Conservation (phyloP, 2,329 filamentous ascomycete genomes). For the Diaporthe ampelina region DNA sequence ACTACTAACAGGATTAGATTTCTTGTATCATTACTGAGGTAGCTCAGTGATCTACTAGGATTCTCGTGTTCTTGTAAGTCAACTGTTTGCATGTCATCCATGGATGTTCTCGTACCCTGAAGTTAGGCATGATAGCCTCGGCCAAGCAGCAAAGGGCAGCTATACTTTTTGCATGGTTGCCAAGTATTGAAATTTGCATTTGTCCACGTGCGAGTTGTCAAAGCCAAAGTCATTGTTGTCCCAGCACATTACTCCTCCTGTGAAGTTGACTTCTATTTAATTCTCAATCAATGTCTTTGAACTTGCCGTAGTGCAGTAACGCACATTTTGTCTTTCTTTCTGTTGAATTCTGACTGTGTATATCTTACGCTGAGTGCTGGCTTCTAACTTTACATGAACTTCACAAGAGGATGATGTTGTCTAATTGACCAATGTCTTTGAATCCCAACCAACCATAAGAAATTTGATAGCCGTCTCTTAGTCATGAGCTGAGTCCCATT, state of each 20-base stretch:
- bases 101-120: neutral
- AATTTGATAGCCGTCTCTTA: neutral
- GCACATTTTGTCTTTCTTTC: neutral
- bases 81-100: neutral
- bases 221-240: too few relatives aligned
- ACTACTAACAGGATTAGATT: neutral
- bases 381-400: too few relatives aligned
- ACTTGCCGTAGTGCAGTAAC: too few relatives aligned
- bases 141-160: neutral
- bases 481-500: too few relatives aligned
- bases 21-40: too few relatives aligned
- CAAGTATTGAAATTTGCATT: neutral
- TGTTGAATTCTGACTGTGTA: too few relatives aligned
- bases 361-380: too few relatives aligned
- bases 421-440: neutral
- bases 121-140: neutral
- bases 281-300: too few relatives aligned
- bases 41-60: neutral
- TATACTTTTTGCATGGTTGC: neutral
- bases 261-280: neutral
- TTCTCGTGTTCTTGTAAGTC: neutral
- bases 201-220: too few relatives aligned
- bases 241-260: too few relatives aligned
- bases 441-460: neutral
- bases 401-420: too few relatives aligned